Percentiles rank a stretch among this genome's conserved stretches.
These are phyloP conservation scores for Massospora cicadina DNA, from an alignment of 371 early-diverging fungal genomes.

Conservation along the genomic window DNA sequence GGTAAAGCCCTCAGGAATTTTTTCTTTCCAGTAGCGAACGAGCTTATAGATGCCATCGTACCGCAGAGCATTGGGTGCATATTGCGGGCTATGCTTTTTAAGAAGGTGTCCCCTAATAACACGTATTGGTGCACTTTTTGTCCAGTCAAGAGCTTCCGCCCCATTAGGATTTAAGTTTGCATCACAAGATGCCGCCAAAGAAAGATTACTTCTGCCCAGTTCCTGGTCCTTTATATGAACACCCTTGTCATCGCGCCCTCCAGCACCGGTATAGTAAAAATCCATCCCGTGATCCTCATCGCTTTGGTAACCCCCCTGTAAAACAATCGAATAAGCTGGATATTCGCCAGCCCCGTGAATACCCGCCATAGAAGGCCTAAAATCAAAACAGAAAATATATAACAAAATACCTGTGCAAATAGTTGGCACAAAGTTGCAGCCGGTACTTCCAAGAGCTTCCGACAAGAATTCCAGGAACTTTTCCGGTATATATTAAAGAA, in stretches of 20 bases:
- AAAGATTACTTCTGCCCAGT: constrained; percentile 23
- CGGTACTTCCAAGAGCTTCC: constrained; percentile 31
- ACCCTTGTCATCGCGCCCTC: constrained; percentile 23
- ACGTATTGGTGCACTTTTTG: constrained; percentile 29
- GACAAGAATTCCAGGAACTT: constrained; percentile 34
- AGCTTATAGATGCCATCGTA: constrained; percentile 50
- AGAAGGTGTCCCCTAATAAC: constrained; percentile 29
- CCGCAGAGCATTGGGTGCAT: constrained; percentile 28
- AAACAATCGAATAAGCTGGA: constrained; percentile 30
- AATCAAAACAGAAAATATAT: neutral
- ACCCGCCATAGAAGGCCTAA: constrained; percentile 27
- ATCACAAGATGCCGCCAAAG: constrained; percentile 34
- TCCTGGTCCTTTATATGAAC: constrained; percentile 25
- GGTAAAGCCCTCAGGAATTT: constrained; percentile 11
- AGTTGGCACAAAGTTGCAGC: constrained; percentile 23
- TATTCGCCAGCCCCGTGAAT: constrained; percentile 22
- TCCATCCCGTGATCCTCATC: constrained; percentile 33
- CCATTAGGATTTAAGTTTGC: constrained; percentile 22
- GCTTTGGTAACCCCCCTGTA: constrained; percentile 30
- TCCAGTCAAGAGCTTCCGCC: constrained; percentile 30
- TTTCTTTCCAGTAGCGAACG: constrained; percentile 35
- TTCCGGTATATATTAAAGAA: neutral
- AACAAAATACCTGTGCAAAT: constrained; percentile 26
- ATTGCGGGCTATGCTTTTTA: constrained; percentile 16
- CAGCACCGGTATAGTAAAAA: constrained; percentile 35